Conservation (phyloP, 2,329 filamentous ascomycete species). For the Aspergillus candidus region DNA sequence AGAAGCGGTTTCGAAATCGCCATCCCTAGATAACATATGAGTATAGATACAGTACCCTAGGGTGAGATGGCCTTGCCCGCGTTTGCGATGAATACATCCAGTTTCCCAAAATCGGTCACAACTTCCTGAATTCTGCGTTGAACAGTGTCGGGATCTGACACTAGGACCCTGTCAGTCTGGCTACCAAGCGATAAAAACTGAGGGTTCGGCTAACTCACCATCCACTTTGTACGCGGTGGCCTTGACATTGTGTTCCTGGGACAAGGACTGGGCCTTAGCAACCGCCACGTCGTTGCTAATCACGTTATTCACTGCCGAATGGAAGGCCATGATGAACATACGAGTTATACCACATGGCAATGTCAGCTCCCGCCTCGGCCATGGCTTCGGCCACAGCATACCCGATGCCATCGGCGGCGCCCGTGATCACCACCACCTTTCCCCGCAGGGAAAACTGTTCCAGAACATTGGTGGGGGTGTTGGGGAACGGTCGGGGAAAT, state of each 20-base stretch:
- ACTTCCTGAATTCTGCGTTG: conserved; percentile 30
- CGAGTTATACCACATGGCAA: conserved; percentile 40
- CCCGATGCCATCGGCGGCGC: conserved; percentile 44
- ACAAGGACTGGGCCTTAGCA: conserved; percentile 30
- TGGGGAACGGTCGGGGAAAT: conserved; percentile 35
- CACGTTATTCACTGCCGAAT: neutral
- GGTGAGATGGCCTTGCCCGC: conserved; percentile 25
- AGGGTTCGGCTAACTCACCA: conserved; percentile 10
- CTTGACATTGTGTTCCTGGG: conserved; percentile 31
- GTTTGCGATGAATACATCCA: conserved; percentile 43
- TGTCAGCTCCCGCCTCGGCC: conserved; percentile 41
- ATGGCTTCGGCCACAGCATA: conserved; percentile 42
- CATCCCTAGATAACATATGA: conserved; percentile 31
- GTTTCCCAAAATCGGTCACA: conserved; percentile 36
- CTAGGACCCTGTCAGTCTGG: conserved; percentile 16
- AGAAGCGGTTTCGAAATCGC: conserved; percentile 51
- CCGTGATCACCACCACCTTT: conserved; percentile 39
- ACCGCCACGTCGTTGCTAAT: conserved; percentile 31
- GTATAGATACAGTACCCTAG: neutral
- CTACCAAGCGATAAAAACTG: accelerated
- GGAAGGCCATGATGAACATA: conserved; percentile 8
- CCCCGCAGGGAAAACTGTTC: conserved; percentile 41
- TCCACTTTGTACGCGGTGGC: conserved; percentile 42
- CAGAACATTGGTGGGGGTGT: conserved; percentile 39
- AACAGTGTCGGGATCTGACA: conserved; percentile 38